Evolutionary conservation across 1,139 yeast species (phyloP), one percentile per base, ranked within the genome.

Genomic region (Spathaspora sp.): DNA sequence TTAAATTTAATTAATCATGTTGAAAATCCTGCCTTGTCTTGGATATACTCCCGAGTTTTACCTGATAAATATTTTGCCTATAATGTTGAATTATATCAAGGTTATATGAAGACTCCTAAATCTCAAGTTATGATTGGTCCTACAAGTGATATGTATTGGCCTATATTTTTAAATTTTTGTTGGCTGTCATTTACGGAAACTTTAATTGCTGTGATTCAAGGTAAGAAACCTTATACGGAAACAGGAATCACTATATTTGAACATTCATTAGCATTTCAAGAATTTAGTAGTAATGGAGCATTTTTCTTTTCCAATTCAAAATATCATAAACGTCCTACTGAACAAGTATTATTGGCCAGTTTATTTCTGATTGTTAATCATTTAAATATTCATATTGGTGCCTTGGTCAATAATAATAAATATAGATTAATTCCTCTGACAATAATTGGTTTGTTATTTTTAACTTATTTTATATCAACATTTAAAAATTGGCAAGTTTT

Each of bases 241-340:
- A 76, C 86, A 8, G 90, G 90, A 0, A 69, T 86, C 53, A 83
- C 93, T 0, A 65, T 86, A 27, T 85, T 86, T 61, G 95, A 86
- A 57, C 85, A 82, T 57, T 84, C 90, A 1, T 63, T 85, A 25
- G 87, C 89, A 10, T 85, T 84, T 57, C 90, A 86, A 58, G 91
- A 85, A 56, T 81, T 78, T 26, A 82, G 82, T 55, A 68, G 77
- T n/a, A 64, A 73, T 18, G 65, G 64, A 1, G 64, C 65, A 0
- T 54, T 66, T 26, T 61, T 69, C 45, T 57, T 65, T 44, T 64
- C 65, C 11, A 56, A 60, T 44, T 52, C 58, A 9, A 54, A 54
- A 17, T 46, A 51, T 18, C 53, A 51, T 4, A 65, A 64, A 34
- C 58, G 73, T 17, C 84, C 89, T 7, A 71, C 82, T 0, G 76